Conservation (phyloP, 352 stramenopile genomes). For the Phytophthora citricola region DNA sequence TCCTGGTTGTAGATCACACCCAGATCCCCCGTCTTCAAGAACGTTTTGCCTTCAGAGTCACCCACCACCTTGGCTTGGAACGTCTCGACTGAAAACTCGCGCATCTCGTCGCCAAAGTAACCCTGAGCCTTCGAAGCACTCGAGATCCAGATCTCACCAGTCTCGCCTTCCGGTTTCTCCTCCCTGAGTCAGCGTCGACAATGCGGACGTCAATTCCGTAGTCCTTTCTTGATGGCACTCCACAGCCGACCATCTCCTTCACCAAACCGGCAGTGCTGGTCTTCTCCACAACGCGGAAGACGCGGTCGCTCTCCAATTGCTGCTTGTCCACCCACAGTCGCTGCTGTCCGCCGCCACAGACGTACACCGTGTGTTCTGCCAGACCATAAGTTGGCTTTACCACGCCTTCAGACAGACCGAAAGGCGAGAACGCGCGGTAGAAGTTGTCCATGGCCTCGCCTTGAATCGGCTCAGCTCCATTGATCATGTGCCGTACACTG, state of each 20-base stretch:
- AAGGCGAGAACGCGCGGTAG: slow-evolving; percentile 88
- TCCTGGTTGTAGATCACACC: slow-evolving; percentile 97
- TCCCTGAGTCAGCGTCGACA: slow-evolving; percentile 85
- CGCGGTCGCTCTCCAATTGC: slow-evolving; percentile 85
- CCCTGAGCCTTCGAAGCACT: slow-evolving; percentile 93
- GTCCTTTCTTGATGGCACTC: slow-evolving; percentile 81
- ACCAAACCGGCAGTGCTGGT: slow-evolving; percentile 8
- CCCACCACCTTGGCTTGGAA: slow-evolving; percentile 89
- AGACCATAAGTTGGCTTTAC: slow-evolving; percentile 99
- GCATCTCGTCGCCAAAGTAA: slow-evolving; percentile 91
- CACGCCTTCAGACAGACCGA: slow-evolving; percentile 85
- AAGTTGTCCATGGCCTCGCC: slow-evolving; percentile 89
- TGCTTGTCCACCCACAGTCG: slow-evolving; percentile 91
- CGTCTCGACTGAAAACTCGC: slow-evolving; percentile 78
- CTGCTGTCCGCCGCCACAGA: slow-evolving; percentile 93
- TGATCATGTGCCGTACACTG: slow-evolving; percentile 97
- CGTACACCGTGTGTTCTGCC: slow-evolving; percentile 99
- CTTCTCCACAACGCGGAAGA: slow-evolving; percentile 52
- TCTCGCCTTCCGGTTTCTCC: slow-evolving; percentile 57
- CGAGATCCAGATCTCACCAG: slow-evolving; percentile 91
- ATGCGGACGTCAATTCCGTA: slow-evolving; percentile 95
- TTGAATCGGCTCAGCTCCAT: slow-evolving; percentile 98
- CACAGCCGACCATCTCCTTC: slow-evolving; percentile 95
- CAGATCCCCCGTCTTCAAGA: slow-evolving; percentile 96
- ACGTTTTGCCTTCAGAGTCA: slow-evolving; percentile 53